These are phyloP conservation scores for Alternaria ethzedia DNA, from an alignment of 2,329 filamentous ascomycete species.

Conservation along the genomic window DNA sequence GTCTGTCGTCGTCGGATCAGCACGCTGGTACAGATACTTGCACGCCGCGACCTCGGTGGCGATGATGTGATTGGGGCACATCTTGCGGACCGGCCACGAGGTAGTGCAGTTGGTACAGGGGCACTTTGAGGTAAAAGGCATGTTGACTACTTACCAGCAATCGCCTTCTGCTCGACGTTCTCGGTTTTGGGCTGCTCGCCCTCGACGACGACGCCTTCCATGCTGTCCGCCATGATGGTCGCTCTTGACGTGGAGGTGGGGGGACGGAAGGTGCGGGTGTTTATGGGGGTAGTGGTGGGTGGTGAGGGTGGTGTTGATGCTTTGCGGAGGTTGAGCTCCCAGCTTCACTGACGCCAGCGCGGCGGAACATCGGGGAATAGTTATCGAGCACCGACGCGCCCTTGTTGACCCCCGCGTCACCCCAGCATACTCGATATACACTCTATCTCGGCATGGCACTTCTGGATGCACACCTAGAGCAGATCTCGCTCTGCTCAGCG, in stretches of 20 bases:
- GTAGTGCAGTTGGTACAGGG: constrained; percentile 30
- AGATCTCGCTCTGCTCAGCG: constrained; percentile 56
- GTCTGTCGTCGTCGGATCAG: constrained; percentile 63
- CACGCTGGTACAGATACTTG: constrained; percentile 37
- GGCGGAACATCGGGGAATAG: constrained; percentile 20
- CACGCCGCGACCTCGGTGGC: constrained; percentile 35
- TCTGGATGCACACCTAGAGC: constrained; percentile 57
- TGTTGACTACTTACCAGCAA: constrained; percentile 44
- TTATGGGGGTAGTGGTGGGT: constrained; percentile 11
- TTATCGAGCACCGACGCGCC: constrained; percentile 18
- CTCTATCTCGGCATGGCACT: constrained; percentile 46
- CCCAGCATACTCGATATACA: neutral
- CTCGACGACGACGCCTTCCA: constrained; percentile 55
- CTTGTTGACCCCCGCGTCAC: constrained; percentile 25
- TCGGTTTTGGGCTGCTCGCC: constrained; percentile 51
- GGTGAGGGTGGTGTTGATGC: constrained; percentile 26
- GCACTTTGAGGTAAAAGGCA: constrained; percentile 30
- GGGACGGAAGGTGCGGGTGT: constrained; percentile 23
- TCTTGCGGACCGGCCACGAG: constrained; percentile 28
- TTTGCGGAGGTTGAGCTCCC: constrained; percentile 27
- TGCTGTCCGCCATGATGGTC: constrained; percentile 56
- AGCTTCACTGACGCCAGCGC: constrained; percentile 20
- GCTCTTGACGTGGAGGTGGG: constrained; percentile 16
- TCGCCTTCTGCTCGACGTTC: constrained; percentile 50
- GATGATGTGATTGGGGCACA: constrained; percentile 40